Evolutionary conservation across 2,329 filamentous ascomycete genomes (phyloP).

Genomic region (Aspergillus viridinutans): DNA sequence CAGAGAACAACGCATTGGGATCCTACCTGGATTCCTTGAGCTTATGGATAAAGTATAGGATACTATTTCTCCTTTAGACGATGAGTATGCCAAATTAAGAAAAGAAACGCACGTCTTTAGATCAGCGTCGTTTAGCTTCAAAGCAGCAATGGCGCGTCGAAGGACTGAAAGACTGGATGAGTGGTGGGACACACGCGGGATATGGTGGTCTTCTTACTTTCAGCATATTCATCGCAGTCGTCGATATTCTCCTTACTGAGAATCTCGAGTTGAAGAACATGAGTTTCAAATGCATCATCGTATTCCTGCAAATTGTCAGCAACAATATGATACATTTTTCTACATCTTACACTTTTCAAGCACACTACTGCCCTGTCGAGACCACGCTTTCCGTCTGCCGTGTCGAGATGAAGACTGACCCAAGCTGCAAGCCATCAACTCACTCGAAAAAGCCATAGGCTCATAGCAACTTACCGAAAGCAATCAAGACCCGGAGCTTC

Average conservation of each 20-base stretch:
- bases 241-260: slow-evolving; percentile 40
- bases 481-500: slow-evolving; percentile 62
- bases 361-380: slow-evolving; percentile 56
- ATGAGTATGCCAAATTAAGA: not conserved
- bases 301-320: slow-evolving; percentile 43
- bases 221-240: slow-evolving; percentile 38
- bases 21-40: slow-evolving; percentile 53
- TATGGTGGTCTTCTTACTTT: slow-evolving; percentile 27
- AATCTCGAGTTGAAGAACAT: slow-evolving; percentile 65
- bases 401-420: slow-evolving; percentile 31
- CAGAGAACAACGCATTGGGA: not conserved
- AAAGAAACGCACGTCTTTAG: slow-evolving; percentile 51
- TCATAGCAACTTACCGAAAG: slow-evolving; percentile 45
- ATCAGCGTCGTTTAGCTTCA: slow-evolving; percentile 58
- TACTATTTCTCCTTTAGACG: slow-evolving; percentile 16
- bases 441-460: too few species aligned
- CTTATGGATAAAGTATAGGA: slow-evolving; percentile 65
- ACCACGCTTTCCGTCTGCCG: slow-evolving; percentile 44
- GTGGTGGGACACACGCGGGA: not conserved
- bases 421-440: slow-evolving; percentile 22
- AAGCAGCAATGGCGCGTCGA: slow-evolving; percentile 55
- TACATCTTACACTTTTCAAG: slow-evolving; percentile 46
- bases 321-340: not conserved
- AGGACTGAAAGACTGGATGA: slow-evolving; percentile 44
- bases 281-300: slow-evolving; percentile 61